Conservation (phyloP, 768 basidiomycete species). For the Amanita brunnescens region DNA sequence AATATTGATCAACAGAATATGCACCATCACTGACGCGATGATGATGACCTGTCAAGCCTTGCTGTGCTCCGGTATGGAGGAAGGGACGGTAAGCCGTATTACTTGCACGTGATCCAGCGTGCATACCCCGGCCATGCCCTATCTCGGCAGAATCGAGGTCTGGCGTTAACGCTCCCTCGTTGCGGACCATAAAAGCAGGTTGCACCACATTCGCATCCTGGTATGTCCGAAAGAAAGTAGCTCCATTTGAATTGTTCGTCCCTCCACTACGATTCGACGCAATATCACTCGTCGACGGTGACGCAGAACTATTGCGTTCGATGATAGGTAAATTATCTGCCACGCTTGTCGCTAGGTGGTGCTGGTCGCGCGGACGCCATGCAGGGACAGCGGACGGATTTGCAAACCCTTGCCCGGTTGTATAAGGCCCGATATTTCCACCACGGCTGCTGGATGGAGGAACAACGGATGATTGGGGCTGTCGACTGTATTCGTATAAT, state of each 20-base stretch:
- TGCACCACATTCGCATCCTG: conserved; percentile 31
- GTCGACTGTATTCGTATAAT: conserved; percentile 26
- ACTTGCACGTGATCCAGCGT: background rate
- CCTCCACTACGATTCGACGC: conserved; percentile 45
- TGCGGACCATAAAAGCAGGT: conserved; percentile 18
- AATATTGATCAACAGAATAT: background rate
- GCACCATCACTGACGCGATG: background rate
- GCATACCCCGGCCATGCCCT: conserved; percentile 55
- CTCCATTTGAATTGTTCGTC: conserved; percentile 46
- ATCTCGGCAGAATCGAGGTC: conserved; percentile 72
- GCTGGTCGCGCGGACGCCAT: conserved; percentile 25
- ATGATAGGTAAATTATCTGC: conserved; percentile 51
- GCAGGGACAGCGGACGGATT: conserved; percentile 30
- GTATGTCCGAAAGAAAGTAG: conserved; percentile 52
- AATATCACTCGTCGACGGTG: conserved; percentile 51
- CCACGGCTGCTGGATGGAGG: conserved; percentile 17
- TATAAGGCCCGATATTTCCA: conserved; percentile 1
- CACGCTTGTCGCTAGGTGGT: conserved; percentile 17
- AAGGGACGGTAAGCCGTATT: background rate
- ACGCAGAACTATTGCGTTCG: conserved; percentile 43
- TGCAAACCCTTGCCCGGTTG: conserved; percentile 8
- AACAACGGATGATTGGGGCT: conserved; percentile 18
- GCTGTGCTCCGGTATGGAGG: background rate
- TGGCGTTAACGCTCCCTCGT: conserved; percentile 55
- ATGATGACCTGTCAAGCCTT: background rate